A percentile compares a stretch with the other conserved stretches of the same genome.
Evolutionary conservation across 768 basidiomycete species (phyloP).

Genomic region (Kwoniella dejecticola): DNA sequence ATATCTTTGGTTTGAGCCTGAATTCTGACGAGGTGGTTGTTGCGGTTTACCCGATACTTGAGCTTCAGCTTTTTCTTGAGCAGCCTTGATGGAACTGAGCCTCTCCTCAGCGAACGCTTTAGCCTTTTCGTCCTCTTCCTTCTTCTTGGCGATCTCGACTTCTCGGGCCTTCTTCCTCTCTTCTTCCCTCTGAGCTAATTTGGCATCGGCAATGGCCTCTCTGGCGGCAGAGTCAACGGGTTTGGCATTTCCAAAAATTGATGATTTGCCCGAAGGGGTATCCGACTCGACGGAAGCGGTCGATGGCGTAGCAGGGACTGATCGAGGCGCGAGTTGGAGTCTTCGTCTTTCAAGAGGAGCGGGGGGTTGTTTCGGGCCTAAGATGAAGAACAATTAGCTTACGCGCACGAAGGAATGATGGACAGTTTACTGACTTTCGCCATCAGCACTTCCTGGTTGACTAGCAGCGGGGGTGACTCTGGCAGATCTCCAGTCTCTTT

Average conservation of each 20-base stretch:
- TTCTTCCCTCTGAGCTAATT: slow-evolving; percentile 45
- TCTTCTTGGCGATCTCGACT: slow-evolving; percentile 35
- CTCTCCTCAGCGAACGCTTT: slow-evolving; percentile 39
- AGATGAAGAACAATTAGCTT: too few relatives aligned
- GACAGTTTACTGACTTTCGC: slow-evolving; percentile 24
- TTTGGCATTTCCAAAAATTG: slow-evolving; percentile 86
- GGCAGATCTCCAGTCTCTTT: slow-evolving; percentile 50
- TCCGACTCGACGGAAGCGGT: slow-evolving; percentile 69
- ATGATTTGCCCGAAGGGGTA: slow-evolving; percentile 60
- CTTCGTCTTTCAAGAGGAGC: slow-evolving; percentile 77
- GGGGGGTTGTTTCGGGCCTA: slow-evolving; percentile 59
- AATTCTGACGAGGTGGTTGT: slow-evolving; percentile 1
- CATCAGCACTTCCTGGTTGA: slow-evolving; percentile 34
- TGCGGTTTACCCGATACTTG: slow-evolving; percentile 21
- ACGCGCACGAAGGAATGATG: too few relatives aligned
- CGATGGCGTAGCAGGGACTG: slow-evolving; percentile 63
- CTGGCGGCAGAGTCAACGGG: slow-evolving; percentile 79
- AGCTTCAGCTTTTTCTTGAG: slow-evolving; percentile 33
- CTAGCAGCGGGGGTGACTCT: slow-evolving; percentile 32
- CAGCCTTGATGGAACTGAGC: slow-evolving; percentile 66
- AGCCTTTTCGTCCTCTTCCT: slow-evolving; percentile 38
- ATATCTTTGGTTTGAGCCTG: neutral
- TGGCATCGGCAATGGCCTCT: slow-evolving; percentile 59
- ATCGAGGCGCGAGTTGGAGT: slow-evolving; percentile 81
- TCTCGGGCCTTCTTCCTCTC: slow-evolving; percentile 44